Conservation (phyloP, 768 basidiomycete genomes). For the Calocybe cyanea region DNA sequence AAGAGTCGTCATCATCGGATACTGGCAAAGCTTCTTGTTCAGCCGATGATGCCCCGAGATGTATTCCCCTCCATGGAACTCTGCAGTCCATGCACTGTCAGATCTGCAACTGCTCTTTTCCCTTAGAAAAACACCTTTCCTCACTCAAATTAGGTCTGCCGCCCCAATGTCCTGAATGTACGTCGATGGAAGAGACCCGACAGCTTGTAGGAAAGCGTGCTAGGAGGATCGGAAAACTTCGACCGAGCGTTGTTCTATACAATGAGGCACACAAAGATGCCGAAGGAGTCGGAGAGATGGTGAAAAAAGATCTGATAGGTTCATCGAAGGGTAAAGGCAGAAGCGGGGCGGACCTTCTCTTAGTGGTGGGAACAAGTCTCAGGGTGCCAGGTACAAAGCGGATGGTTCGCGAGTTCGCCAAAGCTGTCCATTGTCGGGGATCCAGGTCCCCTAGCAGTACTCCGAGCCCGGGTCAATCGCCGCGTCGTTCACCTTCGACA, state of each 20-base stretch:
- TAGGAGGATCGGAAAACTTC: slow-evolving; percentile 73
- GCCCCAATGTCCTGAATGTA: slow-evolving; percentile 79
- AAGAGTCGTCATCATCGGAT: slow-evolving; percentile 15
- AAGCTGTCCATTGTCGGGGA: slow-evolving; percentile 61
- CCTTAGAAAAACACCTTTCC: slow-evolving; percentile 58
- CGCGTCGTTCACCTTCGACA: slow-evolving; percentile 35
- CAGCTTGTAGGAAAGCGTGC: slow-evolving; percentile 74
- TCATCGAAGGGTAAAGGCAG: slow-evolving; percentile 62
- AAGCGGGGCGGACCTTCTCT: slow-evolving; percentile 73
- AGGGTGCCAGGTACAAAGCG: slow-evolving; percentile 88
- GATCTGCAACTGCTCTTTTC: slow-evolving; percentile 69
- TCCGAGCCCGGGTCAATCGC: slow-evolving; percentile 46
- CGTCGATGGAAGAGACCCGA: slow-evolving; percentile 61
- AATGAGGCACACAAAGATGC: slow-evolving; percentile 87
- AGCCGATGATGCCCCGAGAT: slow-evolving; percentile 62
- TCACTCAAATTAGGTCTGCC: slow-evolving; percentile 59
- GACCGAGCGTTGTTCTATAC: slow-evolving; percentile 88
- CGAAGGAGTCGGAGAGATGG: slow-evolving; percentile 80
- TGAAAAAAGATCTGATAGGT: slow-evolving; percentile 77
- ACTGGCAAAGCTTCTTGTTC: slow-evolving; percentile 44
- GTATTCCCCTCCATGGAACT: slow-evolving; percentile 89
- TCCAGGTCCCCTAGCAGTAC: slow-evolving; percentile 28
- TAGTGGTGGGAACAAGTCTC: slow-evolving; percentile 90
- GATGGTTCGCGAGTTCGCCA: slow-evolving; percentile 85
- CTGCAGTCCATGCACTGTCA: slow-evolving; percentile 78